Evolutionary conservation across 2,329 filamentous ascomycete species (phyloP).

Genomic region (Eutypella sp.): DNA sequence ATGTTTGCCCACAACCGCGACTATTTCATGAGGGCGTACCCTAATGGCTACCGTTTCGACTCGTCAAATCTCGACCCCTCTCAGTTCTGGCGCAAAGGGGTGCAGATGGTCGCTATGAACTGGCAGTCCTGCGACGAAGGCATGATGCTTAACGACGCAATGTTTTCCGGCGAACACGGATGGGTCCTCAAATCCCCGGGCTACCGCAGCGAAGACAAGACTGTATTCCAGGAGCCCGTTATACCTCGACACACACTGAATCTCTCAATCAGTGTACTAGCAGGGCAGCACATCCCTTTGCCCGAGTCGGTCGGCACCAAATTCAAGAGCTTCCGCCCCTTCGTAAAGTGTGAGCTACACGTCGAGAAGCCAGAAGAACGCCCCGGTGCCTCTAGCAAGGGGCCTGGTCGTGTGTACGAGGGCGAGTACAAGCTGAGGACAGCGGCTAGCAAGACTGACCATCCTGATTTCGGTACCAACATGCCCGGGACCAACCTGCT

Average conservation of each 20-base stretch:
- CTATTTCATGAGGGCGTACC: conserved; percentile 89
- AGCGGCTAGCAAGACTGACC: conserved; percentile 47
- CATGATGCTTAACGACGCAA: conserved; percentile 95
- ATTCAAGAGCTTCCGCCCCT: conserved; percentile 58
- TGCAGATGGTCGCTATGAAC: conserved; percentile 97
- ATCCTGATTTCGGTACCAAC: conserved; percentile 56
- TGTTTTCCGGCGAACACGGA: conserved; percentile 83
- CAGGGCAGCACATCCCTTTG: conserved; percentile 68
- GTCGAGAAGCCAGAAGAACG: conserved; percentile 56
- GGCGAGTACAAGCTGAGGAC: conserved; percentile 57
- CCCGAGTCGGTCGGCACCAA: conserved; percentile 44
- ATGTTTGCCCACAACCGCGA: conserved; percentile 84
- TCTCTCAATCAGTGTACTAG: conserved; percentile 67
- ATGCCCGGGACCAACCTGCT: conserved; percentile 36
- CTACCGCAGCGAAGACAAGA: conserved; percentile 52
- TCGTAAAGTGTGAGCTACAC: conserved; percentile 76
- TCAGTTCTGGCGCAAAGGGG: conserved; percentile 85
- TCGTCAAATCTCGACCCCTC: conserved; percentile 95
- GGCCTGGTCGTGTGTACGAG: conserved; percentile 47
- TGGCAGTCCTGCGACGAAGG: conserved; percentile 94
- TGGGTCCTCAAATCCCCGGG: conserved; percentile 82
- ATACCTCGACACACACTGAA: conserved; percentile 52
- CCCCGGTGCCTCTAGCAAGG: conserved; percentile 24
- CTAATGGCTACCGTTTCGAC: conserved; percentile 69
- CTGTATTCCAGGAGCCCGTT: conserved; percentile 38